Evolutionary conservation across 2,329 filamentous ascomycete species (phyloP).

Genomic region (Niveomyces coronatus): DNA sequence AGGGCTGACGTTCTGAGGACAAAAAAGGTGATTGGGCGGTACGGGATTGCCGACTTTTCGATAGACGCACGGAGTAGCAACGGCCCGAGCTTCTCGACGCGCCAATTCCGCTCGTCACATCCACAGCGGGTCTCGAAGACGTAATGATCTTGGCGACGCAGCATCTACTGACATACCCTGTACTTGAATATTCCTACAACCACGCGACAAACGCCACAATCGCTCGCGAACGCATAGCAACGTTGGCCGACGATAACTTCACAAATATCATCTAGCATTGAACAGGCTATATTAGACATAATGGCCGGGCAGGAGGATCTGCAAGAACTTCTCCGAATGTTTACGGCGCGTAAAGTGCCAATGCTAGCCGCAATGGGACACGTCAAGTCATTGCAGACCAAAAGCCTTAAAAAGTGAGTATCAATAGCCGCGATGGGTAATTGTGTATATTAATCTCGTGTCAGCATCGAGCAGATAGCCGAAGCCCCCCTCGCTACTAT

Average conservation of each 20-base stretch:
- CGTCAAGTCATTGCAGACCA: constrained; percentile 45
- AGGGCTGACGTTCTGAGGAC: not conserved
- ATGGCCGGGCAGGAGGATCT: constrained; percentile 50
- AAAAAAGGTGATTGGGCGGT: not conserved
- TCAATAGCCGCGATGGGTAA: not conserved
- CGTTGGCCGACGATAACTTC: too few species aligned
- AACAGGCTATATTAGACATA: too few species aligned
- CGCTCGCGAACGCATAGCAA: too few species aligned
- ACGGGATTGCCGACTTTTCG: not conserved
- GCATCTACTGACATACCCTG: constrained; percentile 3
- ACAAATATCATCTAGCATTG: too few species aligned
- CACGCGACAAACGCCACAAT: too few species aligned
- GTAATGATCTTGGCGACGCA: not conserved
- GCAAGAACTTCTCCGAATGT: constrained; percentile 49
- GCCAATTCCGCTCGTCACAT: constrained; percentile 1
- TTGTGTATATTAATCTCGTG: not conserved
- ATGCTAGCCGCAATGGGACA: constrained; percentile 50
- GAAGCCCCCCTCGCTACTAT: constrained; percentile 35
- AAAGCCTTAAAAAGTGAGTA: constrained; percentile 45
- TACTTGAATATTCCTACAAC: constrained; percentile 1
- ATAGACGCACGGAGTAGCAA: constrained; percentile 2
- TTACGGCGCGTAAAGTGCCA: constrained; percentile 47
- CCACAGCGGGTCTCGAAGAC: constrained; percentile 1
- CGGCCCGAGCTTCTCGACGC: constrained; percentile 5
- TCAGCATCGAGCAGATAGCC: constrained; percentile 45